phyloP scores from a whole-genome alignment of 441 rosid species.

The Brassica hybrid region DNA sequence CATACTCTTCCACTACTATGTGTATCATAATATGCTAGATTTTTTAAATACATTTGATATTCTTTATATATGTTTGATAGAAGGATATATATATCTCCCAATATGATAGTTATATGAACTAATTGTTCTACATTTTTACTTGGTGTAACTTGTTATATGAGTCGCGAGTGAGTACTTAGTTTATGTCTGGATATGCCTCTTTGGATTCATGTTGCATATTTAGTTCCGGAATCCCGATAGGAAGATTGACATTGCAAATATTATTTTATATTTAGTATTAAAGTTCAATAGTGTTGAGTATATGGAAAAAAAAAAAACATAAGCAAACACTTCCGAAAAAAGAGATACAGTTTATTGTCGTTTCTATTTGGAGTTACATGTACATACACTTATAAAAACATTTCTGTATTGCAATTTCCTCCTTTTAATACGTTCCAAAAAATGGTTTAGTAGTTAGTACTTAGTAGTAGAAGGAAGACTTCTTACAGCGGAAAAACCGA shows the following conservation, averaged over 20 bases:
- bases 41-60: too few species aligned
- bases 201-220: background rate
- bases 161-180: too few species aligned
- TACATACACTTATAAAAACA: background rate
- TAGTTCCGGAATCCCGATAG: background rate
- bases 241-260: background rate
- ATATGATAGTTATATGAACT: too few species aligned
- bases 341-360: background rate
- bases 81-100: too few species aligned
- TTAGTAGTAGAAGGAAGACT: background rate
- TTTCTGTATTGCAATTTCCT: background rate
- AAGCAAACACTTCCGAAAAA: background rate
- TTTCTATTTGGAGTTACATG: conserved; percentile 8
- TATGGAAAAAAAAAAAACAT: too few species aligned
- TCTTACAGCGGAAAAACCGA: conserved; percentile 46
- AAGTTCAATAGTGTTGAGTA: too few species aligned
- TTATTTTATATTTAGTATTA: background rate
- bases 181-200: too few species aligned
- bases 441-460: background rate
- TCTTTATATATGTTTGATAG: too few species aligned
- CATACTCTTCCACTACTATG: too few species aligned
- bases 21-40: too few species aligned
- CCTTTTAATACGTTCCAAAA: background rate
- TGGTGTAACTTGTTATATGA: too few species aligned
- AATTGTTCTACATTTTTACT: too few species aligned